These are phyloP conservation scores for Fomitopsis schrenkii DNA, from an alignment of 1,284 basidiomycete species.

Conservation along the genomic window DNA sequence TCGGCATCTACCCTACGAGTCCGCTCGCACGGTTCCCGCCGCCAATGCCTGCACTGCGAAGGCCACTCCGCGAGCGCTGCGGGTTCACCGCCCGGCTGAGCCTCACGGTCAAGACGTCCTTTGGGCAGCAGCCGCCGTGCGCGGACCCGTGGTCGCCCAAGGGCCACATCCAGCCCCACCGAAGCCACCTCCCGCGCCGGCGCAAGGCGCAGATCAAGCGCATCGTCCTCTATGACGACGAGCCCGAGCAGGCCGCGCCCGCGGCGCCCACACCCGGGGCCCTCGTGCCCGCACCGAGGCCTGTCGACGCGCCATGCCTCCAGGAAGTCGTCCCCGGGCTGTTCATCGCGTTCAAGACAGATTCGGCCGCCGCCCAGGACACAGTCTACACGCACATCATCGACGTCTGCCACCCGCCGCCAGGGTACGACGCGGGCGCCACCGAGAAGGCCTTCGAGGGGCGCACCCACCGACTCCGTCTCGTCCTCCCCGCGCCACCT, in stretches of 20 bases:
- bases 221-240: conserved; percentile 12
- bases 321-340: conserved; percentile 24
- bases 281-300: conserved; percentile 9
- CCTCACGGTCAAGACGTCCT: conserved; percentile 17
- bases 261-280: conserved; percentile 1
- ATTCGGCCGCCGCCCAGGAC: conserved; percentile 7
- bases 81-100: conserved; percentile 15
- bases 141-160: conserved; percentile 20
- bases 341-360: conserved; percentile 20
- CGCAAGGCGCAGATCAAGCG: conserved; percentile 20
- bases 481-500: conserved; percentile 17
- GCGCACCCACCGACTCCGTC: conserved; percentile 14
- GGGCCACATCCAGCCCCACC: conserved; percentile 26
- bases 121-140: conserved; percentile 7
- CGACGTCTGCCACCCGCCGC: conserved; percentile 16
- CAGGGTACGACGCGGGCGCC: conserved; percentile 6
- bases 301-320: conserved; percentile 13
- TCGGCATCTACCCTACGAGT: conserved; percentile 11
- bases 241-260: neutral
- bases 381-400: conserved; percentile 25
- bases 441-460: conserved; percentile 12
- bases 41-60: conserved; percentile 13
- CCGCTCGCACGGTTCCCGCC: conserved; percentile 25
- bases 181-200: conserved; percentile 24
- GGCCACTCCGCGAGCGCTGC: conserved; percentile 20